A percentile compares a stretch with the other conserved stretches of the same genome.
Conservation (phyloP, 2,329 filamentous ascomycete genomes). For the Alternaria novae-zelandiae region DNA sequence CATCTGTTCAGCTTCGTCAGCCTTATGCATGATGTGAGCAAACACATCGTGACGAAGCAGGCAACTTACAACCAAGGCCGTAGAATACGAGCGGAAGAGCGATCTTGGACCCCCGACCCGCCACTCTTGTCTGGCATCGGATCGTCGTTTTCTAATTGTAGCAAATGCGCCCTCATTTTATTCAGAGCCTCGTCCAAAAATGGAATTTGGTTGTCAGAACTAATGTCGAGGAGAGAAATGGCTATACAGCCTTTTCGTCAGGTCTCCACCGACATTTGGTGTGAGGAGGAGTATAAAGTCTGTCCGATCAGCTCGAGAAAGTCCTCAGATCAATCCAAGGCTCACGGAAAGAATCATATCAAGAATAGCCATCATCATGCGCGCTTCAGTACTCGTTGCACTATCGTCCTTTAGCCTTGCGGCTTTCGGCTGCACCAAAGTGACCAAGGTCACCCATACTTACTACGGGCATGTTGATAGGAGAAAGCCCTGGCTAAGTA, state of each 20-base stretch:
- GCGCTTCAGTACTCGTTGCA: background rate
- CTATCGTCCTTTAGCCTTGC: conserved; percentile 6
- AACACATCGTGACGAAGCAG: background rate
- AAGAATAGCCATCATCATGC: conserved; percentile 3
- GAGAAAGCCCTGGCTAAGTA: background rate
- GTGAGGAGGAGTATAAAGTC: background rate
- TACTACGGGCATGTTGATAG: conserved; percentile 24
- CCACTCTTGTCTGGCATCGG: background rate
- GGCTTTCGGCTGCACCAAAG: conserved; percentile 8
- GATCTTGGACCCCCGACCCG: background rate
- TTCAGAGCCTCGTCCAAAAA: background rate
- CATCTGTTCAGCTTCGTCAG: background rate
- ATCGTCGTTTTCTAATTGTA: background rate
- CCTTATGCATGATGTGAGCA: background rate
- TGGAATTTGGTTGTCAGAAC: background rate
- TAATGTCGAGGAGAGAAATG: background rate
- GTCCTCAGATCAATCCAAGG: background rate
- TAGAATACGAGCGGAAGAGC: background rate
- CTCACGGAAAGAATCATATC: background rate
- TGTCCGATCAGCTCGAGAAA: background rate
- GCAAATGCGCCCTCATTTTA: background rate
- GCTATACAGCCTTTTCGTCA: background rate
- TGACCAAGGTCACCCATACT: conserved; percentile 20
- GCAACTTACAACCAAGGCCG: background rate
- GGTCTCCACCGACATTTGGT: background rate